A percentile compares a stretch with the other conserved stretches of the same genome.
Conservation (phyloP, 169 alveolate genomes). For the Besnoitia besnoiti region DNA sequence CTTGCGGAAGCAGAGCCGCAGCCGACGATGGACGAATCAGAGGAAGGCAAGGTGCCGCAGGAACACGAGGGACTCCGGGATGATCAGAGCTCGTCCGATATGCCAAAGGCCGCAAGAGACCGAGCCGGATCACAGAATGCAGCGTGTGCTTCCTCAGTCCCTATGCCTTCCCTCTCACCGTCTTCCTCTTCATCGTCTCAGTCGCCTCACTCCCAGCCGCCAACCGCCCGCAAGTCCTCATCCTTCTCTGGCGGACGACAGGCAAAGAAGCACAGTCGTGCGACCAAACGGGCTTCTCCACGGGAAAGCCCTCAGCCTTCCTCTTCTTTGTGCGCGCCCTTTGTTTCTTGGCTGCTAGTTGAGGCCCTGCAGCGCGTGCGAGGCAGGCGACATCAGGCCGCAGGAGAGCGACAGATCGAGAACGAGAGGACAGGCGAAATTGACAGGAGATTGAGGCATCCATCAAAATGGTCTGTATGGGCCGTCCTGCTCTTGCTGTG, state of each 20-base stretch:
- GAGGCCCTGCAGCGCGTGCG: background rate
- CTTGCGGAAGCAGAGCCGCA: background rate
- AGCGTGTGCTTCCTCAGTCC: background rate
- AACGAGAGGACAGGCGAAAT: too few relatives aligned
- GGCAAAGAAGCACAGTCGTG: background rate
- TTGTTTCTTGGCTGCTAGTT: background rate
- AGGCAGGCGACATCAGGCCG: background rate
- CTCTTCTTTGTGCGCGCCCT: background rate
- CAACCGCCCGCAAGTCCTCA: background rate
- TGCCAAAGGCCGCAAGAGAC: background rate
- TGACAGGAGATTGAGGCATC: background rate
- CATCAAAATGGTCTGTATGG: background rate
- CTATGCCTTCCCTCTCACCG: background rate
- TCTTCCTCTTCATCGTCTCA: background rate
- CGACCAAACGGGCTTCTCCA: background rate
- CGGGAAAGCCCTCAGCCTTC: background rate
- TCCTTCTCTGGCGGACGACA: background rate
- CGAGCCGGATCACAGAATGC: background rate
- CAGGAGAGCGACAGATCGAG: too few relatives aligned
- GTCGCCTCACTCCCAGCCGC: background rate
- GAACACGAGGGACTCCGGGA: background rate
- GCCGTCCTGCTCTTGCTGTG: background rate
- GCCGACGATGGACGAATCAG: background rate
- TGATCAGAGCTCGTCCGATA: background rate
- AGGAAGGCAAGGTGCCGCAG: background rate